These are phyloP conservation scores for Candida boidinii DNA, from an alignment of 805 yeast genomes.

Conservation along the genomic window DNA sequence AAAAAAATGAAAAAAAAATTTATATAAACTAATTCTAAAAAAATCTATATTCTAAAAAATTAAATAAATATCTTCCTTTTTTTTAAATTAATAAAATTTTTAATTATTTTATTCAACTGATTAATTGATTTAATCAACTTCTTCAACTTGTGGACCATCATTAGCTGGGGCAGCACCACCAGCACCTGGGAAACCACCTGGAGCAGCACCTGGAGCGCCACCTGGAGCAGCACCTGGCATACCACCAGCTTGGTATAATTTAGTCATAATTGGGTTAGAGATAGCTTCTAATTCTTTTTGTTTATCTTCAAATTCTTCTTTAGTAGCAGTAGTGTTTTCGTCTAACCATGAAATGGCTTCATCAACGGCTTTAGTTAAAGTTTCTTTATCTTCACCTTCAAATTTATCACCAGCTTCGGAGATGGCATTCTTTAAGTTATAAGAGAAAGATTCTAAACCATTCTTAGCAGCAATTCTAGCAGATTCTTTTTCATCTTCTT, in stretches of 20 bases:
- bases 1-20: no score
- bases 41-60: no score
- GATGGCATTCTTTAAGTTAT: constrained; percentile 80
- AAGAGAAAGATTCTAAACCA: constrained; percentile 91
- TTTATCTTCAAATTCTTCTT: constrained; percentile 86
- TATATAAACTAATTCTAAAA: no score
- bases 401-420: constrained; percentile 71
- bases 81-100: no score
- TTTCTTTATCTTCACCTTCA: constrained; percentile 36
- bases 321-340: constrained; percentile 82
- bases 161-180: constrained; percentile 33
- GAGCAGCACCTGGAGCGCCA: constrained; percentile 51
- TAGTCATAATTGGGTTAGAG: constrained; percentile 95
- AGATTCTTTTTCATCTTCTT: constrained; percentile 93
- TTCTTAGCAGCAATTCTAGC: constrained; percentile 89
- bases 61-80: no score
- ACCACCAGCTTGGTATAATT: constrained; percentile 94
- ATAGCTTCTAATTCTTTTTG: constrained; percentile 93
- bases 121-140: constrained; percentile 69
- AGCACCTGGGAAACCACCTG: constrained; percentile 34
- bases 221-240: constrained; percentile 53
- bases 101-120: no score
- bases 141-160: constrained; percentile 72
- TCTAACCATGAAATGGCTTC: constrained; percentile 91
- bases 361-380: constrained; percentile 70